phyloP scores from a whole-genome alignment of 768 basidiomycete genomes.

The Lactarius akahatsu region DNA sequence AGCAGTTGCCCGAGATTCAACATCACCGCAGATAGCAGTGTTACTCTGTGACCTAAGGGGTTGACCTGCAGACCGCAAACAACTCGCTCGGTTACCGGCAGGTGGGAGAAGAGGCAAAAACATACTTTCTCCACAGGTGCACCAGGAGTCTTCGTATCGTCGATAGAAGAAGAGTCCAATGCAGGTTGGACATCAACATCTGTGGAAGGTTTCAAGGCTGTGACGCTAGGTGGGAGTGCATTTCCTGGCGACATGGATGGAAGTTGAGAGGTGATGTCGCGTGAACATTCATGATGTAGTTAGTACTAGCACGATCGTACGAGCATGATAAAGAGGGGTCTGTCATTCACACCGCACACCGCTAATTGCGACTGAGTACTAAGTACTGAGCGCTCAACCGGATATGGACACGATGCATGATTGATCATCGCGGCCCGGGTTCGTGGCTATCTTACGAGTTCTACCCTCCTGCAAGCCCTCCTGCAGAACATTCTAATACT shows the following conservation, averaged over 20 bases:
- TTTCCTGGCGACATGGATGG: constrained; percentile 14
- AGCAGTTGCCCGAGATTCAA: constrained; percentile 30
- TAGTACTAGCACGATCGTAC: no score
- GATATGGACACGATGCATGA: no score
- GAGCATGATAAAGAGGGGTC: not conserved
- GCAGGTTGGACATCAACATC: constrained; percentile 21
- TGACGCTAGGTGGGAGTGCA: not conserved
- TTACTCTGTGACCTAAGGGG: constrained; percentile 31
- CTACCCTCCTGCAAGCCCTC: no score
- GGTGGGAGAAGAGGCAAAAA: not conserved
- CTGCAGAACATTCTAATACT: no score
- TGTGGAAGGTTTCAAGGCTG: not conserved
- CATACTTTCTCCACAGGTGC: constrained; percentile 27
- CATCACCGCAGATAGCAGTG: constrained; percentile 30
- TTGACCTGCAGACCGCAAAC: constrained; percentile 22
- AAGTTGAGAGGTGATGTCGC: not conserved
- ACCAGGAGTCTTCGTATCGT: not conserved
- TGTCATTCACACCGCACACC: not conserved
- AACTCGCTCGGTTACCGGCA: not conserved
- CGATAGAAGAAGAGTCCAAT: not conserved
- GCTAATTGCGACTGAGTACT: not conserved
- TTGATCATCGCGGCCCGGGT: no score
- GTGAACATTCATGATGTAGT: no score
- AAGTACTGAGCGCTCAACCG: no score
- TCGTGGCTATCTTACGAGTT: no score